Conservation (phyloP, 306 rosid species). For the Medicago lupulina region DNA sequence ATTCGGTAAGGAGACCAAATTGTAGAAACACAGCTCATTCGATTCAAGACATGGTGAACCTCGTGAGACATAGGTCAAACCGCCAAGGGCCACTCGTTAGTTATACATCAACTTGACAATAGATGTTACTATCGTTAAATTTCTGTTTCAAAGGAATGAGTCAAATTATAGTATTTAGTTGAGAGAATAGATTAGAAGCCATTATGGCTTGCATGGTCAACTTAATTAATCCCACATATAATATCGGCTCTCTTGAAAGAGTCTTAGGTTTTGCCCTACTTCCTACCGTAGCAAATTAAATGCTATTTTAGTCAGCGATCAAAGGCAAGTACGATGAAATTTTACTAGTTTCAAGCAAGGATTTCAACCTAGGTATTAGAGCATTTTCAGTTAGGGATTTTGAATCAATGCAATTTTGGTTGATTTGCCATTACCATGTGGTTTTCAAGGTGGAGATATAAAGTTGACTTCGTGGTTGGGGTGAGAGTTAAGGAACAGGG, state of each 20-base stretch:
- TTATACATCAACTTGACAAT: slow-evolving; percentile 22
- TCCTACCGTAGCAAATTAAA: background rate
- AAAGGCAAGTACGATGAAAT: background rate
- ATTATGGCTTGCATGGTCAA: background rate
- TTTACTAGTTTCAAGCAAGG: background rate
- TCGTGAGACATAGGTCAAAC: slow-evolving; percentile 55
- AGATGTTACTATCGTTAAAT: background rate
- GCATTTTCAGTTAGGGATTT: too few relatives aligned
- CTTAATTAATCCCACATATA: background rate
- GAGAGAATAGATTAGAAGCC: slow-evolving; percentile 19
- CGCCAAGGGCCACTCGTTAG: slow-evolving; percentile 46
- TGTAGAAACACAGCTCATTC: slow-evolving; percentile 50
- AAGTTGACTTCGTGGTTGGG: too few relatives aligned
- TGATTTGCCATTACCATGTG: too few relatives aligned
- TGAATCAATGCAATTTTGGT: too few relatives aligned
- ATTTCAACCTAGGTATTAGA: background rate
- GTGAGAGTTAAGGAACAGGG: too few relatives aligned
- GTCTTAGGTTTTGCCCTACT: background rate
- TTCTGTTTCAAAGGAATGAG: slow-evolving; percentile 36
- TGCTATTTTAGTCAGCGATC: background rate
- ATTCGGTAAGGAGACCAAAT: slow-evolving; percentile 2
- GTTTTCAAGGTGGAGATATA: too few relatives aligned
- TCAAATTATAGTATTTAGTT: slow-evolving; percentile 22
- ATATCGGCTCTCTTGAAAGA: background rate
- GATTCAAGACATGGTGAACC: slow-evolving; percentile 3